Evolutionary conservation across 2,329 filamentous ascomycete genomes (phyloP), one percentile per base, ranked within the genome.

Genomic region (Cladosporium sp.): DNA sequence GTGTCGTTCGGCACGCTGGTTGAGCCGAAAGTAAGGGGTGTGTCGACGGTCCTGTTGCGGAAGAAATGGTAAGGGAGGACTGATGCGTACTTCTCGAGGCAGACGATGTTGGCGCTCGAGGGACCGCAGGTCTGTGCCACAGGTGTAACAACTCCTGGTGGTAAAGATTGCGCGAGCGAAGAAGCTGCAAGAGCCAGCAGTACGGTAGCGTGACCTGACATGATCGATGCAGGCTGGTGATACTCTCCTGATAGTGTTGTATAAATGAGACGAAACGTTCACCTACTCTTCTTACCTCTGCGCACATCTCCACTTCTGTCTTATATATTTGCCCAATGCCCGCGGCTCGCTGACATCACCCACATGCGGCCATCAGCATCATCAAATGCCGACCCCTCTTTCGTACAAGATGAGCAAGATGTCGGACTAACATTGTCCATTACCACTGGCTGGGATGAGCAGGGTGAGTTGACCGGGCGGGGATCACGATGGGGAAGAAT

Each of bases 31-130:
- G 71, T 71, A 23, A 70, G 74, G n/a, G 74, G 65, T 18, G 71
- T 70, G 13, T 65, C 57, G 28, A 51, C 46, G 7, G 63, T 58
- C 3, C 43, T 36, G 30, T 65, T 59, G 21, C 78, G 74, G 65
- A 73, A 76, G 72, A 80, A 80, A 64, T 77, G 77, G 64, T 79
- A 78, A 3, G 78, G 78, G 39, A 74, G 63, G 5, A 75, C 74
- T 5, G 74, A 69, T 10, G 65, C 78, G 72, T 79, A 80, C 65
- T 73, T 74, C 48, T 79, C 76, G 53, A 80, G 68, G 65, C 78
- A 80, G 49, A 78, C 73, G 23, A 79, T 71, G 36, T 72, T 70
- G 13, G 67, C 65, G 36, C 28, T 65, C 16, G 43, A 53, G 5
- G 67, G 67, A 4, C 67, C 67, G 54, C 73, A 75, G 23, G 67